phyloP scores from a whole-genome alignment of 2,329 filamentous ascomycete species.

The Cephalotrichum gorgonifer region DNA sequence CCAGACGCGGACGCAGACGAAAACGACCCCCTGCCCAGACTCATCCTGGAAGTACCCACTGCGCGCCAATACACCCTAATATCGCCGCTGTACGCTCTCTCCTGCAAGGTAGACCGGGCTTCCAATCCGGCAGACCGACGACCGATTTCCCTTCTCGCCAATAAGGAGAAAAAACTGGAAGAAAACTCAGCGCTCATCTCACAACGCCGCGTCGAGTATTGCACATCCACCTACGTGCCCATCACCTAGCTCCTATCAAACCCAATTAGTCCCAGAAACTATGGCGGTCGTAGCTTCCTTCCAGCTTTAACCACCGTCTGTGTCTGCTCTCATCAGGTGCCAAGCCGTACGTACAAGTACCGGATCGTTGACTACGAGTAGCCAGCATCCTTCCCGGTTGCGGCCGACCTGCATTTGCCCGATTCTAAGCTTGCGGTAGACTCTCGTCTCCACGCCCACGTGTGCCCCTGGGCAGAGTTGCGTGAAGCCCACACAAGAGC shows the following conservation, averaged over 20 bases:
- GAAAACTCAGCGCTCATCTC: not conserved
- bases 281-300: not conserved
- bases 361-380: too few relatives aligned
- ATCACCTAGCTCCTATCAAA: not conserved
- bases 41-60: too few relatives aligned
- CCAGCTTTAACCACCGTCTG: not conserved
- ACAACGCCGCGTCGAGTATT: too few relatives aligned
- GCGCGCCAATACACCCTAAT: too few relatives aligned
- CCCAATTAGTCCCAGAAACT: not conserved
- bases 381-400: not conserved
- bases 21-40: too few relatives aligned
- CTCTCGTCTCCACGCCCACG: too few relatives aligned
- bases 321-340: too few relatives aligned
- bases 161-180: too few relatives aligned
- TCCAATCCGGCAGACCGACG: not conserved
- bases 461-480: not conserved
- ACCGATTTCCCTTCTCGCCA: not conserved
- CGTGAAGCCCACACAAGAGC: not conserved
- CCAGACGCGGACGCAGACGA: too few relatives aligned
- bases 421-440: too few relatives aligned
- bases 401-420: not conserved
- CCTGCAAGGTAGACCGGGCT: not conserved
- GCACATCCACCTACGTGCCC: too few relatives aligned
- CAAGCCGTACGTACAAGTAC: too few relatives aligned
- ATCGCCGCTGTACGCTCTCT: not conserved